Base-by-base conservation (phyloP, 257 asterid genomes). In the Solanum ahanhuiri region DNA sequence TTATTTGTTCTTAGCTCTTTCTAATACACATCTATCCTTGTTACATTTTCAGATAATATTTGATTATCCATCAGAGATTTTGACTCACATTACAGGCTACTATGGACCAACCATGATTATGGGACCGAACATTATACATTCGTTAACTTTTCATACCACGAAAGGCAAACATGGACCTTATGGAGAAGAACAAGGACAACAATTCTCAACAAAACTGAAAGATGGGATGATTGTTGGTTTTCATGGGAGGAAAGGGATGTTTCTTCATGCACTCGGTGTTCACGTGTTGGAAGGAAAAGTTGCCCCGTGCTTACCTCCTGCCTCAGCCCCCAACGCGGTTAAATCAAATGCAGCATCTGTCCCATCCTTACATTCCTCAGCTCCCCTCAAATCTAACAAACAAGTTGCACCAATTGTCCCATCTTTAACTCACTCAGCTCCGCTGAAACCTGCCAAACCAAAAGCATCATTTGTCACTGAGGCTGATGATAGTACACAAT, bases 221-320 rank as follows among this genome's bases (percentile, higher is more conserved):
- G 94, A 91, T 77, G 96, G 98, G 54, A 64, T 84, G 31, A 85
- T 96, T 12, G 90, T 96, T 54, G 98, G 99, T 12, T 90, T 96
- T 75, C 98, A 93, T 71, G 99, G 99, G 66, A 91, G 93, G 90
- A 94, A 87, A 70, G 98, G 98, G 23, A 83, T 94, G 88, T 94
- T 96, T 84, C 51, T 96, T 7, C 93, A 94, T 87, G 93, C 98
- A 51, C 89, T 96, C 37, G 98, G 98, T 9, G 94, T 94, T 81
- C 96, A 94, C 31, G 90, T 88, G 51, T 67, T 91, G 14, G 95
- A 93, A 88, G 94, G 93, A 31, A 91, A 86, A 83, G 83, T 64
- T 57, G 43, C n/a, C 20, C 70, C 87, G 7, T 85, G 77, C 4
- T 18, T 86, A 41, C 67, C 93, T n/a, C 23, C 41, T 5, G 35